Evolutionary conservation across 768 basidiomycete genomes (phyloP).

Genomic region (Kwoniella heveanensis): DNA sequence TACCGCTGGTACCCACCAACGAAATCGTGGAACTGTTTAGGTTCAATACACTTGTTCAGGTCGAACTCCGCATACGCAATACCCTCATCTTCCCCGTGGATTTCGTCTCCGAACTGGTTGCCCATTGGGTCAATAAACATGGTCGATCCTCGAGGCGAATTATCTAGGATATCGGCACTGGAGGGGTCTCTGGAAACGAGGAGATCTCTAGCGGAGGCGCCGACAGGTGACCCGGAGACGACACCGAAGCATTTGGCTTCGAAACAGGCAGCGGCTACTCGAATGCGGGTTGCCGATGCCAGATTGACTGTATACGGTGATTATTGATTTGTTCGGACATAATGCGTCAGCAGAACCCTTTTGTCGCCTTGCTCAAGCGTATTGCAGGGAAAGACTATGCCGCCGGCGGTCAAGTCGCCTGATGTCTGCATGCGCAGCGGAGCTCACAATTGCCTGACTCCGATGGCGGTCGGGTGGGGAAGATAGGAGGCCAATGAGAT

Average conservation of each 20-base stretch:
- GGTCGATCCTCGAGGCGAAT: not conserved
- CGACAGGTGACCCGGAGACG: not conserved
- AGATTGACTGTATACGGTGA: not conserved
- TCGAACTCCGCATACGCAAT: not conserved
- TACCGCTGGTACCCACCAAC: not conserved
- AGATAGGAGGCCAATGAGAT: not conserved
- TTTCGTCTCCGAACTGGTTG: not conserved
- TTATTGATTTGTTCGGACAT: too few relatives aligned
- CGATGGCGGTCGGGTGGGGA: not conserved
- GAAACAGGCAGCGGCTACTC: not conserved
- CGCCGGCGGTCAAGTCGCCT: not conserved
- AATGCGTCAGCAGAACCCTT: too few relatives aligned
- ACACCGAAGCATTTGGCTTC: slow-evolving; percentile 1
- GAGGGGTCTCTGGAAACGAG: not conserved
- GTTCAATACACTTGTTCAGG: not conserved
- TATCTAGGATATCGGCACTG: not conserved
- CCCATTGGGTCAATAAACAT: not conserved
- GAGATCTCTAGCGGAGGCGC: not conserved
- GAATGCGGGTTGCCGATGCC: not conserved
- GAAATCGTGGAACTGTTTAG: not conserved
- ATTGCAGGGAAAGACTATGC: too few relatives aligned
- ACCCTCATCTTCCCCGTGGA: not conserved
- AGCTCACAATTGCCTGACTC: not conserved
- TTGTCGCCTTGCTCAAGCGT: too few relatives aligned
- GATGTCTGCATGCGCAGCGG: too few relatives aligned